These are phyloP conservation scores for Phytophthora syringae DNA, from an alignment of 352 stramenopile species.

Conservation along the genomic window DNA sequence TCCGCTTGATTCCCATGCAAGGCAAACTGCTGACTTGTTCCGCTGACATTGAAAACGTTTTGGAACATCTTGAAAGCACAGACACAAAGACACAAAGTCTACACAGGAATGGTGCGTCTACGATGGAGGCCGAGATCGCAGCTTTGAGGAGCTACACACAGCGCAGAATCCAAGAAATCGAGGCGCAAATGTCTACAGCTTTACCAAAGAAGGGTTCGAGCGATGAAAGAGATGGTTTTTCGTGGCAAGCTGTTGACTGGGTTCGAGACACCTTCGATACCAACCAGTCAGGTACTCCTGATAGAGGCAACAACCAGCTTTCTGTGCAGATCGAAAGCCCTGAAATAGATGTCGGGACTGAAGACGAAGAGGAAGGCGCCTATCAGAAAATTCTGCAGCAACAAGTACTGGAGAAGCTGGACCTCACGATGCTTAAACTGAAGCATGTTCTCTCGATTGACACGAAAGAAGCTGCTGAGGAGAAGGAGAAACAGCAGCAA, in stretches of 20 bases:
- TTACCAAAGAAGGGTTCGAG: neutral
- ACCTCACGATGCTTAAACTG: constrained; percentile 73
- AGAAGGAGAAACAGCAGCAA: constrained; percentile 18
- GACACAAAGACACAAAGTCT: constrained; percentile 3
- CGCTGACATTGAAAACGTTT: constrained; percentile 50
- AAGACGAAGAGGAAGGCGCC: neutral
- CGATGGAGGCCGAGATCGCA: constrained; percentile 25
- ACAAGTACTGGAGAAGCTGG: constrained; percentile 61
- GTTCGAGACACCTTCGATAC: constrained; percentile 24
- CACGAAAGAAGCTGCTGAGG: constrained; percentile 54
- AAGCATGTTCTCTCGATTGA: constrained; percentile 59
- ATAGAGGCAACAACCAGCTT: neutral
- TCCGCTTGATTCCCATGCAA: constrained; percentile 51
- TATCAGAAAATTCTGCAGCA: constrained; percentile 52
- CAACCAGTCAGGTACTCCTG: neutral
- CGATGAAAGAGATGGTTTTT: constrained; percentile 5
- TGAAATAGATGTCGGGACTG: neutral
- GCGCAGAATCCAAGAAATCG: constrained; percentile 42
- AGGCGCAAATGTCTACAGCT: constrained; percentile 24
- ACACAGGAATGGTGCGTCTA: neutral
- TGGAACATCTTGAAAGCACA: constrained; percentile 43
- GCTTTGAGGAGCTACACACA: constrained; percentile 26
- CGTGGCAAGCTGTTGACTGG: constrained; percentile 34
- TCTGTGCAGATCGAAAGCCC: neutral
- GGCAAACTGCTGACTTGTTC: constrained; percentile 52